Base-by-base conservation (phyloP, 2,329 filamentous ascomycete species). In the Ramularia endophylla region DNA sequence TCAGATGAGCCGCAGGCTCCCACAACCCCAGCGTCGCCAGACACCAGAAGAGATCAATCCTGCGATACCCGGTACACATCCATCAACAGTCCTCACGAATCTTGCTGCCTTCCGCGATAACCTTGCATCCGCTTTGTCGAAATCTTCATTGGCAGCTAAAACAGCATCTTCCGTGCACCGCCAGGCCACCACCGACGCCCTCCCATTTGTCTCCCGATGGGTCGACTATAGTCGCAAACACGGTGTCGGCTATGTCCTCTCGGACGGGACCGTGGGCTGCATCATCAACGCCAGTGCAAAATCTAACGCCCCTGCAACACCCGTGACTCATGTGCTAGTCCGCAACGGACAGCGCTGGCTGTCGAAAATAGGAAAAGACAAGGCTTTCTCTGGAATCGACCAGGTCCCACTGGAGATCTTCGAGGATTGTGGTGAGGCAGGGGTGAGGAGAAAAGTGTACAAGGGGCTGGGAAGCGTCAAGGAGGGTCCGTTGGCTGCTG, bases 201-300 rank as follows among this genome's bases (percentile, higher is more conserved):
- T 58, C 58, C 80, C 47, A 63, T 82, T 59, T 74, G 83, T 58
- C 66, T 80, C 58, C 8, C 87, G 89, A 59, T 92, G 86, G 86
- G 86, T 92, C 5, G 86, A 92, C 60, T 92, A 92, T 62, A 87
- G 85, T 44, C 87, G 88, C 64, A 88, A 88, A 60, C 87, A 88
- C 60, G 86, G 86, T 9, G 73, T 92, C 12, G 86, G 86, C 27
- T 92, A 90, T 57, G 87, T 90, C 43, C 69, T 92, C 40, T 86
- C 86, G 47, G 84, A 90, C 51, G 85, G 86, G 20, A 87, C 81
- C 47, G 81, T 89, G 15, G 86, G 85, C 12, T 88, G 83, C 30
- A 65, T 75, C 39, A 64, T 71, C 47, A 72, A 71, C 40, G 70
- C 67, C n/a, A 66, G 66, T 13, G 65, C 51, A 18, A 33, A 41